These are phyloP conservation scores for Erysimum cheiri DNA, from an alignment of 441 rosid genomes.

Conservation along the genomic window DNA sequence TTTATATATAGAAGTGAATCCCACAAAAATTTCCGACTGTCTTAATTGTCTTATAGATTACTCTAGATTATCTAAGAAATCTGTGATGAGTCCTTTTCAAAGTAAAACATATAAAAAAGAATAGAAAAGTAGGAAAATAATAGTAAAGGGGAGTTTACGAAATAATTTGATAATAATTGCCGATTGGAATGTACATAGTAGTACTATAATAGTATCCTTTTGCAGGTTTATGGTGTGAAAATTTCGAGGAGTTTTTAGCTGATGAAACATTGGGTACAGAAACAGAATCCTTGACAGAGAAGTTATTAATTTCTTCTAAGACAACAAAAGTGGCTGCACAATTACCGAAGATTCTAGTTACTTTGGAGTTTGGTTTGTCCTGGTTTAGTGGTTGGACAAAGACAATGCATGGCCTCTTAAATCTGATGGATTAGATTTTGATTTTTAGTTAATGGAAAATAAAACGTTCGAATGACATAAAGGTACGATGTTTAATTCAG, in stretches of 20 bases:
- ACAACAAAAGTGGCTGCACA: constrained; percentile 41
- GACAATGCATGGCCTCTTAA: constrained; percentile 41
- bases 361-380: constrained; percentile 37
- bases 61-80: not conserved
- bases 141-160: constrained; percentile 38
- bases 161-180: constrained; percentile 45
- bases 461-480: constrained; percentile 42
- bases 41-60: not conserved
- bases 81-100: constrained; percentile 29
- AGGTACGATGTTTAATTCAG: constrained; percentile 30
- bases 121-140: constrained; percentile 16
- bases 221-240: constrained; percentile 42
- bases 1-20: not conserved
- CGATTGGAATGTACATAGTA: constrained; percentile 27
- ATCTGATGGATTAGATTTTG: constrained; percentile 27
- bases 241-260: constrained; percentile 33
- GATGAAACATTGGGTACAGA: constrained; percentile 39
- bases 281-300: constrained; percentile 48
- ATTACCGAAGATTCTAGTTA: constrained; percentile 48
- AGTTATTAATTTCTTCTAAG: constrained; percentile 40
- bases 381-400: constrained; percentile 39
- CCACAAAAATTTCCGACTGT: not conserved
- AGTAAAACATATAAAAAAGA: not conserved
- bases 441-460: constrained; percentile 19
- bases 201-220: constrained; percentile 22